These are phyloP conservation scores for Turritis glabra DNA, from an alignment of 345 rosid species.

Conservation along the genomic window DNA sequence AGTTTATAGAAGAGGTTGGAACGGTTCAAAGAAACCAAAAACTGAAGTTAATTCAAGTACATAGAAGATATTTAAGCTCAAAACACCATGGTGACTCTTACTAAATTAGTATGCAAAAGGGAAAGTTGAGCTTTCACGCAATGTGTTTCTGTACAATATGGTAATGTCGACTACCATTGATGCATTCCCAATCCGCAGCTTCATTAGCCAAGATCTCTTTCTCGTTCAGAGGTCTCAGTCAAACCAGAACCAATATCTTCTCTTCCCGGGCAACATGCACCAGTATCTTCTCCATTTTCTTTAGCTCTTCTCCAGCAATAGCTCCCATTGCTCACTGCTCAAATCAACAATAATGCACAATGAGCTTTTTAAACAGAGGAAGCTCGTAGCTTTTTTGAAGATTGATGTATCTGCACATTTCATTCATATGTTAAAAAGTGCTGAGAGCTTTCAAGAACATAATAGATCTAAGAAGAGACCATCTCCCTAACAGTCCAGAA, in stretches of 20 bases:
- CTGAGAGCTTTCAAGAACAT: slow-evolving; percentile 28
- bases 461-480: slow-evolving; percentile 48
- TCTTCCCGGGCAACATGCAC: slow-evolving; percentile 60
- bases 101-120: slow-evolving; percentile 90
- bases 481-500: neutral
- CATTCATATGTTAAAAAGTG: slow-evolving; percentile 30
- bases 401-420: slow-evolving; percentile 46
- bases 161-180: slow-evolving; percentile 79
- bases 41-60: neutral
- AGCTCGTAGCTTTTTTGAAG: slow-evolving; percentile 41
- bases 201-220: slow-evolving; percentile 72
- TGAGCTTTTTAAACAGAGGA: slow-evolving; percentile 27
- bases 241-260: slow-evolving; percentile 86
- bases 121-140: slow-evolving; percentile 90
- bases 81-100: slow-evolving; percentile 31
- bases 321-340: slow-evolving; percentile 64
- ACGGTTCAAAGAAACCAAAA: neutral
- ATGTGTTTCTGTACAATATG: slow-evolving; percentile 81
- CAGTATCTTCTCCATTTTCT: slow-evolving; percentile 73
- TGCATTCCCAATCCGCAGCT: slow-evolving; percentile 95
- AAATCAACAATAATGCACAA: slow-evolving; percentile 37
- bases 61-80: neutral
- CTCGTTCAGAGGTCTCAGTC: slow-evolving; percentile 90
- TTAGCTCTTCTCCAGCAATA: slow-evolving; percentile 67
- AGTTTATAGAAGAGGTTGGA: neutral